phyloP scores from a whole-genome alignment of 768 basidiomycete species.

The Galerina sulciceps region DNA sequence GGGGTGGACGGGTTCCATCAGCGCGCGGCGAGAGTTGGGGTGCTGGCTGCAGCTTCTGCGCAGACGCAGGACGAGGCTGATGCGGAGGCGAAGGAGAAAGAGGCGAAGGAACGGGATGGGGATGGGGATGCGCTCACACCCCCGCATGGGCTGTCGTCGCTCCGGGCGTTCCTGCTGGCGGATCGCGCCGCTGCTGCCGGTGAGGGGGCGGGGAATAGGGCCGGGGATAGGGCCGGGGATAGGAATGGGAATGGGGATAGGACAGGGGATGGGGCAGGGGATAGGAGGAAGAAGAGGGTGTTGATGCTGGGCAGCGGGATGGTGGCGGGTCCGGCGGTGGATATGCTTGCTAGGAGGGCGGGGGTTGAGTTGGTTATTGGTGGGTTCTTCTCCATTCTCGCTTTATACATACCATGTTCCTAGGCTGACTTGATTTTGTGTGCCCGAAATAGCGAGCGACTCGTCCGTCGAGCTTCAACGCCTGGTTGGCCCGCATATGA shows the following conservation, averaged over 20 bases:
- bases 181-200: too few species aligned
- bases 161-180: too few species aligned
- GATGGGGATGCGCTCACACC: too few species aligned
- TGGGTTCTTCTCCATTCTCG: slow-evolving; percentile 40
- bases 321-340: slow-evolving; percentile 89
- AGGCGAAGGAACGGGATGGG: too few species aligned
- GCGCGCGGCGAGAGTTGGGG: slow-evolving; percentile 13
- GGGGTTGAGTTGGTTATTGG: slow-evolving; percentile 81
- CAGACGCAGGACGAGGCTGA: not conserved
- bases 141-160: too few species aligned
- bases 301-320: slow-evolving; percentile 93
- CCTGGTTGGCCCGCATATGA: slow-evolving; percentile 47
- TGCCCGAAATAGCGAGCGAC: slow-evolving; percentile 80
- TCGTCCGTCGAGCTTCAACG: slow-evolving; percentile 57
- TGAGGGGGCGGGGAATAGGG: too few species aligned
- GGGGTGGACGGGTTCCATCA: slow-evolving; percentile 49
- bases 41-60: not conserved
- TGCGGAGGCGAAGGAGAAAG: slow-evolving; percentile 34
- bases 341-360: slow-evolving; percentile 62
- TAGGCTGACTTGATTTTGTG: slow-evolving; percentile 1
- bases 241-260: too few species aligned
- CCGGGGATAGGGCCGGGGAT: too few species aligned
- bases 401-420: slow-evolving; percentile 4
- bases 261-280: not conserved
- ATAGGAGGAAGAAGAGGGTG: slow-evolving; percentile 57